Base-by-base conservation (phyloP, 2,329 filamentous ascomycete genomes). In the Ceratocystis diversiconidia region DNA sequence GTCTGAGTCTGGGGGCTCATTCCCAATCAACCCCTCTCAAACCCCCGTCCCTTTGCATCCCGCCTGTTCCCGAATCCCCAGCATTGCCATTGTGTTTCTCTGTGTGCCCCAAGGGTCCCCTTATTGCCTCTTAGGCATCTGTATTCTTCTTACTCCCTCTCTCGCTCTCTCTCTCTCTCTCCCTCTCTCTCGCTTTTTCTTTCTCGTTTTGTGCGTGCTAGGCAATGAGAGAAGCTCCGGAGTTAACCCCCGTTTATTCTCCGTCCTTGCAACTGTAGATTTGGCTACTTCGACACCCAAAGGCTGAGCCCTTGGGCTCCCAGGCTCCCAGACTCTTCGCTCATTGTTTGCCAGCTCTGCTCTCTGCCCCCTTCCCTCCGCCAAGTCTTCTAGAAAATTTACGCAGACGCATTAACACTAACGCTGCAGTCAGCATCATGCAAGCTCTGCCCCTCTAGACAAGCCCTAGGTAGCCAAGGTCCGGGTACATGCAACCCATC, bases 381-480 rank as follows among this genome's bases (percentile, higher is more conserved):
- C 50, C 50, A 55, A 55, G 50, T 28, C 50, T 55, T 55, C 50
- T 55, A 55, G 50, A 55, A 55, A 55, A 55, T 55, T 12, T 41
- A 41, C 36, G 25, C 50, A 19, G n/a, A 22, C 50, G 50, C 50
- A 55, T 55, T 55, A 28, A n/a, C 22, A 19, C 10, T 41, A 48
- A 48, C 46, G 46, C 50, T 55, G 19, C 50, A 55, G 25, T 5
- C 19, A 55, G 19, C 7, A 55, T 55, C 50, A 55, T 55, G 50
- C 50, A 55, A 12, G 36, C 36, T 12, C 36, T 41, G 19, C 50
- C 22, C 50, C 30, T 32, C 30, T 32, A 32, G 30, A 32, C 30
- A 32, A 7, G 30, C 30, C 30, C 12, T 25, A 4, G 17, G 17
- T n/a, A 19, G 46, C 46, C 46, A 48, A 48, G 17, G 19, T n/a